Percentiles rank a stretch among this genome's conserved stretches.
phyloP scores from a whole-genome alignment of 352 stramenopile species.

The Globisporangium carolinianum region DNA sequence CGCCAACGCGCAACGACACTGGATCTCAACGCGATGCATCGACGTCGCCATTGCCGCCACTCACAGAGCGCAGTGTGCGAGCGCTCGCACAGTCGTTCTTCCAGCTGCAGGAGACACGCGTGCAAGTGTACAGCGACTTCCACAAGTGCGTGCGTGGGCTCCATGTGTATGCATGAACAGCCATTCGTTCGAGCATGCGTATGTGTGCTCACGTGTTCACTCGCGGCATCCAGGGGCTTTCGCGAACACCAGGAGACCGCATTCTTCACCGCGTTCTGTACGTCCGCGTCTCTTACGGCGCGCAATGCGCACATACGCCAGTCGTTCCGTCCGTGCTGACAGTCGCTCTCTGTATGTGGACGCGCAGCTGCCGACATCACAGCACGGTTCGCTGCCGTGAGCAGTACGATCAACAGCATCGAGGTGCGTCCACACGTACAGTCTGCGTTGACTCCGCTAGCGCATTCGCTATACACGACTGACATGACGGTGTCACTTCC shows the following conservation, averaged over 20 bases:
- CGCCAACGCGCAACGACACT: neutral
- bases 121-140: slow-evolving; percentile 68
- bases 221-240: slow-evolving; percentile 39
- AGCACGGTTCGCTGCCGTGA: slow-evolving; percentile 52
- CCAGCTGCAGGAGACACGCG: slow-evolving; percentile 49
- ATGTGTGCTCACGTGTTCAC: neutral
- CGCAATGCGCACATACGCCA: too few species aligned
- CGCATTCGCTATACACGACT: slow-evolving; percentile 2
- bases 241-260: slow-evolving; percentile 54
- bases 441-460: too few species aligned
- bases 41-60: slow-evolving; percentile 3
- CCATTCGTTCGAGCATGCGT: too few species aligned
- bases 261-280: slow-evolving; percentile 62
- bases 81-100: slow-evolving; percentile 41
- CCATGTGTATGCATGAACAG: neutral
- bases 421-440: slow-evolving; percentile 25
- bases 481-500: neutral
- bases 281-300: neutral
- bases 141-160: slow-evolving; percentile 22
- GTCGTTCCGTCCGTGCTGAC: neutral
- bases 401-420: slow-evolving; percentile 60
- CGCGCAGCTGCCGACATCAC: slow-evolving; percentile 54
- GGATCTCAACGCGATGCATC: neutral
- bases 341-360: neutral
- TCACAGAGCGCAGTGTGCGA: slow-evolving; percentile 4